phyloP scores from a whole-genome alignment of 495 filamentous ascomycete species.

The Chlorociboria aeruginascens region DNA sequence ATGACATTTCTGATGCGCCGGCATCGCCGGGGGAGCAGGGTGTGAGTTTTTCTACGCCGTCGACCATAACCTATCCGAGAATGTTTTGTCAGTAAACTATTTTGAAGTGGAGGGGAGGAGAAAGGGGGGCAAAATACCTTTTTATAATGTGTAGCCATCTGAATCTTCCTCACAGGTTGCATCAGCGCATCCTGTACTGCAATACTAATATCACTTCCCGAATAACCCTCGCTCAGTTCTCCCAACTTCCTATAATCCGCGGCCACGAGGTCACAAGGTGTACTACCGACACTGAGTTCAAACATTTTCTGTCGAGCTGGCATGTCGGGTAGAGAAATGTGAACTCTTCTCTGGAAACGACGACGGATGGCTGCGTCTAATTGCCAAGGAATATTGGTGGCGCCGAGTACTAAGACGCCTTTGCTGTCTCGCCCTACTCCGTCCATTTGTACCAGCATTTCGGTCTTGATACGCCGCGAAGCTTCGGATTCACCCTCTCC shows the following conservation, averaged over 20 bases:
- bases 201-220: conserved; percentile 90
- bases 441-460: conserved; percentile 98
- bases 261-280: conserved; percentile 70
- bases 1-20: conserved; percentile 82
- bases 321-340: conserved; percentile 83
- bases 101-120: neutral
- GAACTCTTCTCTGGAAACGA: conserved; percentile 91
- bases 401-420: conserved; percentile 89
- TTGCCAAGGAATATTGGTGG: conserved; percentile 99
- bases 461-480: conserved; percentile 93
- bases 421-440: conserved; percentile 90
- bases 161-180: conserved; percentile 95
- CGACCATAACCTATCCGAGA: conserved; percentile 46
- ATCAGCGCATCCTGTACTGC: conserved; percentile 95
- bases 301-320: conserved; percentile 94
- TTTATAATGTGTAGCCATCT: conserved; percentile 97
- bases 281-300: conserved; percentile 81
- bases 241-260: conserved; percentile 72
- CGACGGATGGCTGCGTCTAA: conserved; percentile 94
- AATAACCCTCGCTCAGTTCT: conserved; percentile 81
- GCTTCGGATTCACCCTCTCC: conserved; percentile 98
- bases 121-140: conserved; percentile 41
- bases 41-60: conserved; percentile 67
- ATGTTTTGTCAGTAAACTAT: neutral
- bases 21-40: conserved; percentile 88